These are phyloP conservation scores for Coniochaeta sp. DNA, from an alignment of 2,329 filamentous ascomycete genomes.

Conservation along the genomic window DNA sequence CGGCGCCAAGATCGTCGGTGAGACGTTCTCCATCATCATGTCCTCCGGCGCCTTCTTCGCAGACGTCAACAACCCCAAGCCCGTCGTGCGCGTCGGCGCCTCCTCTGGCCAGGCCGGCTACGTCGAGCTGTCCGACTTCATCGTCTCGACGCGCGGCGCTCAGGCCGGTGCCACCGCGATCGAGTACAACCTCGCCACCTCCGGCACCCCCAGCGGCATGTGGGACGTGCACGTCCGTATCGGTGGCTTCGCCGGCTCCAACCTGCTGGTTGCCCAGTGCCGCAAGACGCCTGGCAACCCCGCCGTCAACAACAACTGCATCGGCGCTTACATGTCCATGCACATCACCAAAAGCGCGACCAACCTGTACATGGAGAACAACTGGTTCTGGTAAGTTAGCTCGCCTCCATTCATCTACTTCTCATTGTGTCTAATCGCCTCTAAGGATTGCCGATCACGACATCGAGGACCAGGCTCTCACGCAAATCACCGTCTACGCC, in stretches of 20 bases:
- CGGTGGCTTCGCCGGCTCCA: slow-evolving; percentile 61
- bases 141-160: slow-evolving; percentile 61
- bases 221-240: slow-evolving; percentile 75
- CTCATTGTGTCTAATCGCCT: too few species aligned
- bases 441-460: slow-evolving; percentile 26
- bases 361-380: slow-evolving; percentile 38
- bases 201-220: slow-evolving; percentile 39
- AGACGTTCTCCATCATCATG: slow-evolving; percentile 44
- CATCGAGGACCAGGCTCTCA: slow-evolving; percentile 28
- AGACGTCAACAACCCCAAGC: slow-evolving; percentile 50
- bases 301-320: slow-evolving; percentile 21
- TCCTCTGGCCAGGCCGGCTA: slow-evolving; percentile 52
- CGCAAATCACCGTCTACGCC: slow-evolving; percentile 42
- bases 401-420: too few species aligned
- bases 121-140: slow-evolving; percentile 65
- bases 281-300: slow-evolving; percentile 39
- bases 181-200: slow-evolving; percentile 60
- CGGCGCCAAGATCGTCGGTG: slow-evolving; percentile 47
- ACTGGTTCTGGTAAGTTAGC: slow-evolving; percentile 40
- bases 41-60: slow-evolving; percentile 50
- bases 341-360: slow-evolving; percentile 28
- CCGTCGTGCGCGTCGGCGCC: slow-evolving; percentile 54
- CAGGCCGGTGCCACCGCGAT: slow-evolving; percentile 62
- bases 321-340: slow-evolving; percentile 31
- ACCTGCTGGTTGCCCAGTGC: slow-evolving; percentile 61